These are phyloP conservation scores for Arthrocladium fulminans DNA, from an alignment of 2,329 filamentous ascomycete genomes.

Conservation along the genomic window DNA sequence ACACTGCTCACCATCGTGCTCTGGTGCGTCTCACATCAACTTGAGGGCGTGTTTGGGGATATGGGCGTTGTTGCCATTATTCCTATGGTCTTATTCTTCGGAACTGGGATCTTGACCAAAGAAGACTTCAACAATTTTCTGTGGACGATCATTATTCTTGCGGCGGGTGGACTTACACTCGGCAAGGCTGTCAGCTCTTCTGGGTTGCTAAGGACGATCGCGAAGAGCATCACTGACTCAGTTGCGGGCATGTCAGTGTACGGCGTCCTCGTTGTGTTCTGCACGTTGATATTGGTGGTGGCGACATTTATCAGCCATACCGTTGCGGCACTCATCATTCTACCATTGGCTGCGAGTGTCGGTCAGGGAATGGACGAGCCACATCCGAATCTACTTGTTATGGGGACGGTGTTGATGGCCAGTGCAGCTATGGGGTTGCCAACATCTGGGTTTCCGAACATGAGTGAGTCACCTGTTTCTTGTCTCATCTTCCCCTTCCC, in stretches of 20 bases:
- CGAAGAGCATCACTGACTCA: conserved; percentile 60
- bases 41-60: conserved; percentile 82
- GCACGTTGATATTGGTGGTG: conserved; percentile 73
- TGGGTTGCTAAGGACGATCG: conserved; percentile 81
- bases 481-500: too few relatives aligned
- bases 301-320: conserved; percentile 98
- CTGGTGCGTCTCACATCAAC: conserved; percentile 86
- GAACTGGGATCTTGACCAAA: conserved; percentile 89
- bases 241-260: conserved; percentile 79
- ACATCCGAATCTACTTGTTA: conserved; percentile 88
- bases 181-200: conserved; percentile 93
- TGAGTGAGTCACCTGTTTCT: too few relatives aligned
- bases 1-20: conserved; percentile 77
- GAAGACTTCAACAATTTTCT: conserved; percentile 99
- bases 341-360: conserved; percentile 81
- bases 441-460: conserved; percentile 95
- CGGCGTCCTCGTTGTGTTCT: conserved; percentile 76
- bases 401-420: conserved; percentile 93
- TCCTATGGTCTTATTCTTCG: conserved; percentile 91
- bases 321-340: conserved; percentile 86
- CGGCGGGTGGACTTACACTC: conserved; percentile 81
- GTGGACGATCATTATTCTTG: conserved; percentile 96
- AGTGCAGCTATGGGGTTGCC: conserved; percentile 95
- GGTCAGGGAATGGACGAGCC: conserved; percentile 78
- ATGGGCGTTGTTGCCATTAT: conserved; percentile 99